Evolutionary conservation across 305 asterid species (phyloP).

Genomic region (Caryopteris hybrid): DNA sequence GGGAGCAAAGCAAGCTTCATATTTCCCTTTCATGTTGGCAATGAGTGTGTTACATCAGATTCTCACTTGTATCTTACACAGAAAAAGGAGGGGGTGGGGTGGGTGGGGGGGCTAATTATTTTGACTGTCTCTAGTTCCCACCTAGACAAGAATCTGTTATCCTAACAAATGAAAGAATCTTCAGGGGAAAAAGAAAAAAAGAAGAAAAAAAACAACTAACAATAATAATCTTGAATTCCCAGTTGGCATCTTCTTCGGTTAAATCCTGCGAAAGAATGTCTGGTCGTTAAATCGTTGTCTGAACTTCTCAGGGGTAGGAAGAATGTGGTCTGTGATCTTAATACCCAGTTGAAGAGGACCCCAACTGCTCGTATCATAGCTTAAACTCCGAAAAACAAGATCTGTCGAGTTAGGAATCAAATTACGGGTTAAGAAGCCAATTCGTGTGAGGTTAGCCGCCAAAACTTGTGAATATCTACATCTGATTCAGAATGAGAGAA

Average conservation of each 20-base stretch:
- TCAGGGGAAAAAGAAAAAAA: not conserved
- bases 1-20: conserved; percentile 5
- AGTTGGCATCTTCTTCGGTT: conserved; percentile 10
- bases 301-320: not conserved
- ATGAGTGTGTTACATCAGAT: conserved; percentile 44
- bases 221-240: conserved; percentile 2
- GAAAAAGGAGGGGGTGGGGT: too few relatives aligned
- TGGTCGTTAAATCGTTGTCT: not conserved
- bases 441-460: conserved; percentile 14
- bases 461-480: conserved; percentile 19
- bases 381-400: not conserved
- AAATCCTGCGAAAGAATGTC: not conserved
- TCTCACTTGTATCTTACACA: conserved; percentile 28
- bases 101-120: conserved; percentile 40
- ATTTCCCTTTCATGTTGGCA: conserved; percentile 38
- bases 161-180: conserved; percentile 34
- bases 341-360: not conserved
- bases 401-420: not conserved
- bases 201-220: too few relatives aligned
- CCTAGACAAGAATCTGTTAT: conserved; percentile 17
- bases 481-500: conserved; percentile 12
- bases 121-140: conserved; percentile 20
- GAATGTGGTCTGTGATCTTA: not conserved
- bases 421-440: not conserved
- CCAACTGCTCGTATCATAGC: not conserved